Percentiles rank a stretch among this genome's conserved stretches.
Evolutionary conservation across 139 green algal species (phyloP).

Genomic region (Ettlia oleoabundans): DNA sequence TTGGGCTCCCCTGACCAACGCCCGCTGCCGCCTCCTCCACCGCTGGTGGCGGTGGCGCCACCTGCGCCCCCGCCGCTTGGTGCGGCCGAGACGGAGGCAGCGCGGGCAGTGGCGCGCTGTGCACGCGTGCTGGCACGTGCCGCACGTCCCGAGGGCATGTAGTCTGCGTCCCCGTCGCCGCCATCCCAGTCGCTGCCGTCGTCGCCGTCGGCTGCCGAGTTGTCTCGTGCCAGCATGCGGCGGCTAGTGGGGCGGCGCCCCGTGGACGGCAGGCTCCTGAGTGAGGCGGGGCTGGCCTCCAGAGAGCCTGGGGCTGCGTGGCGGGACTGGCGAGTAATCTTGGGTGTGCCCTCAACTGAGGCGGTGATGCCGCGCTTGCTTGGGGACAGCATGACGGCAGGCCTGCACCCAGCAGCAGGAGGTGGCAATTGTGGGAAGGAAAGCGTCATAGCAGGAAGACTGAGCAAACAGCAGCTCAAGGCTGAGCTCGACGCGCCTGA

Average conservation of each 20-base stretch:
- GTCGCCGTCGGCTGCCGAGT: not conserved
- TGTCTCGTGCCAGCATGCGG: constrained; percentile 1
- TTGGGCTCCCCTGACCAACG: constrained; percentile 14
- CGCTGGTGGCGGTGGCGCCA: no score
- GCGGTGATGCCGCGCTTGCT: no score
- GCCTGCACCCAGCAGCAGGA: no score
- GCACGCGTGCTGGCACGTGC: not conserved
- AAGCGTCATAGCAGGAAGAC: no score
- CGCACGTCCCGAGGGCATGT: not conserved
- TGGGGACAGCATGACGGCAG: no score
- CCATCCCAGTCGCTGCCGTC: constrained; percentile 6
- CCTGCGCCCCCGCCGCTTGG: not conserved
- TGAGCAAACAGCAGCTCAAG: no score
- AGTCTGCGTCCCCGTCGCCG: not conserved
- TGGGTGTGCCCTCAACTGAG: not conserved
- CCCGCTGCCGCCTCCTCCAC: not conserved
- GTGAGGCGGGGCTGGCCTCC: not conserved
- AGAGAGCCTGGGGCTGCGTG: not conserved
- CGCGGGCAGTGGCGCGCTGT: constrained; percentile 9
- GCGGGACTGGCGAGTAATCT: not conserved
- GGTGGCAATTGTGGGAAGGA: no score
- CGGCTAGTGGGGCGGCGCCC: constrained; percentile 6
- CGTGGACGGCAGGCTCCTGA: not conserved
- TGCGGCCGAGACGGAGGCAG: not conserved
- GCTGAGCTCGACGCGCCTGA: no score